Percentiles rank a stretch among this genome's conserved stretches.
Conservation (phyloP, 345 rosid species). For the Eutrema heterophyllum region DNA sequence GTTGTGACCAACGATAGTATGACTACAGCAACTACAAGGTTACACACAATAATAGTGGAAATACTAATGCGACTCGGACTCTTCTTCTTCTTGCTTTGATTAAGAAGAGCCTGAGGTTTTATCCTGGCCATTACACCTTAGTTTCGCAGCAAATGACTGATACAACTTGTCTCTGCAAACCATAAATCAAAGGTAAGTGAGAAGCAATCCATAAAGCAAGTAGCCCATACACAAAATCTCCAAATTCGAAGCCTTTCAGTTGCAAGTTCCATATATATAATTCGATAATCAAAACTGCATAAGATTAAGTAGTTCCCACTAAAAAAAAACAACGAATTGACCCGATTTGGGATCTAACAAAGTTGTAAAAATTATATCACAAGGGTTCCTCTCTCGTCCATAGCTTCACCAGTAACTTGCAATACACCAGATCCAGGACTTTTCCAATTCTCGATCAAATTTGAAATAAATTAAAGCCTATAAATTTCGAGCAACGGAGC, state of each 20-base stretch:
- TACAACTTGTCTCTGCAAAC: conserved; percentile 6
- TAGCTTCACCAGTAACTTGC: conserved; percentile 11
- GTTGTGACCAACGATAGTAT: conserved; percentile 45
- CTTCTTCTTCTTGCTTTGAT: conserved; percentile 85
- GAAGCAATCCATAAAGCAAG: conserved; percentile 1
- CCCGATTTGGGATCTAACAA: conserved; percentile 5
- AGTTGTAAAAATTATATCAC: background rate
- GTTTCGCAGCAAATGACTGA: background rate
- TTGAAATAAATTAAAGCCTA: background rate
- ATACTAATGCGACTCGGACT: conserved; percentile 56
- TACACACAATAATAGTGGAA: conserved; percentile 47
- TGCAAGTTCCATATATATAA: background rate
- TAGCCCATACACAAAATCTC: background rate
- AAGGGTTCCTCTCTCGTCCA: background rate
- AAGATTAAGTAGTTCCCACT: background rate
- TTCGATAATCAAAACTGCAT: background rate
- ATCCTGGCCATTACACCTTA: conserved; percentile 62
- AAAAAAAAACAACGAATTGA: background rate
- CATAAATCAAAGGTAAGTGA: background rate
- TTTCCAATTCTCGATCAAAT: background rate
- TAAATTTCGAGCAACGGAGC: background rate
- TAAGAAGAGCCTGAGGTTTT: conserved; percentile 72
- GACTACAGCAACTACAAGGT: conserved; percentile 43
- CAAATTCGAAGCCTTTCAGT: background rate
- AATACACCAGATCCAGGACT: conserved; percentile 14